Evolutionary conservation across 2,329 filamentous ascomycete genomes (phyloP).

Genomic region (Annulohypoxylon truncatum): DNA sequence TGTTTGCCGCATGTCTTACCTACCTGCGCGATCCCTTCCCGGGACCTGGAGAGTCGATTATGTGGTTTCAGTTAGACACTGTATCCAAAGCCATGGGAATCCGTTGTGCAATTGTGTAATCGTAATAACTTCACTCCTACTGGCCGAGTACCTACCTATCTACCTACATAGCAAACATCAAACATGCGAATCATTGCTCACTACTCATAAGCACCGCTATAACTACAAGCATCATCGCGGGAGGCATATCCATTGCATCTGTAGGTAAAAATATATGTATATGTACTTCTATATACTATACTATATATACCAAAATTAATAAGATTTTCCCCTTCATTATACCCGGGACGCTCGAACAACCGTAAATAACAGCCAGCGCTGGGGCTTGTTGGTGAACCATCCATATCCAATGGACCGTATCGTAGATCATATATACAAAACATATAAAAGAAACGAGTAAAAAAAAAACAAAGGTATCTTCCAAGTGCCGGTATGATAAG

Average conservation of each 20-base stretch:
- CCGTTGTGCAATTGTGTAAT: neutral
- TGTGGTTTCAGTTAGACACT: neutral
- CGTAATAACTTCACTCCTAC: neutral
- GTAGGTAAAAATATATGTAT: neutral
- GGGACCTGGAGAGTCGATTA: neutral
- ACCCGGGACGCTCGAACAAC: neutral
- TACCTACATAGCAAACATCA: neutral
- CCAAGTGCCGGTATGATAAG: neutral
- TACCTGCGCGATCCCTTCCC: neutral
- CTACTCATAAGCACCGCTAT: neutral
- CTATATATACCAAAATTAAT: conserved; percentile 11
- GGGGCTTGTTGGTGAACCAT: neutral
- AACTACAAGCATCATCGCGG: neutral
- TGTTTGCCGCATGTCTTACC: neutral
- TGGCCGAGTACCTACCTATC: neutral
- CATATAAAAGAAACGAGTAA: too few relatives aligned
- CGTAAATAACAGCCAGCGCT: neutral
- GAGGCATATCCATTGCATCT: neutral
- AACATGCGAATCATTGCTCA: neutral
- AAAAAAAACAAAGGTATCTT: neutral
- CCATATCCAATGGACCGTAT: neutral
- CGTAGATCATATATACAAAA: neutral
- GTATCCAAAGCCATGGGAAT: neutral
- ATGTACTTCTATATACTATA: too few relatives aligned
- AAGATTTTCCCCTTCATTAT: neutral